phyloP scores from a whole-genome alignment of 768 basidiomycete species.

The Termitomyces sp. region DNA sequence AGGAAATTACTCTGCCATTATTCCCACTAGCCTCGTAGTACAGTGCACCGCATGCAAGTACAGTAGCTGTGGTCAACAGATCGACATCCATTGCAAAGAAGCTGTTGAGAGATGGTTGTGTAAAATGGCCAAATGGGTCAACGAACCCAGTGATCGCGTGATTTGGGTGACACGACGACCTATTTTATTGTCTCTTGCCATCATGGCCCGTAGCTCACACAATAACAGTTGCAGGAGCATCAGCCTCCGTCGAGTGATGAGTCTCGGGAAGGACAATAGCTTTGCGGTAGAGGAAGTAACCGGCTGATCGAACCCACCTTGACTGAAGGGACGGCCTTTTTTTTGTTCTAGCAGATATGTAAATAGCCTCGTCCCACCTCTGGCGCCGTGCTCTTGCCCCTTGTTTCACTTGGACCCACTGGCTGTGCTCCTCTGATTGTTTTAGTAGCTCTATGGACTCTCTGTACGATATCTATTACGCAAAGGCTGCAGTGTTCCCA shows the following conservation, averaged over 20 bases:
- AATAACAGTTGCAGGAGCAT: not conserved
- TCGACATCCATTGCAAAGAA: no score
- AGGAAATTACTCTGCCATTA: no score
- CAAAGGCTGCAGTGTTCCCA: slow-evolving; percentile 29
- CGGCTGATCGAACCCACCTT: slow-evolving; percentile 2
- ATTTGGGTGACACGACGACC: not conserved
- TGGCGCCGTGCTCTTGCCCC: slow-evolving; percentile 1
- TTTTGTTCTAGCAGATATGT: slow-evolving; percentile 6
- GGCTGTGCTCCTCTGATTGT: not conserved
- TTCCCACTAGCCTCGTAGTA: not conserved
- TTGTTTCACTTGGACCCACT: slow-evolving; percentile 3
- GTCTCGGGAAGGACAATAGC: slow-evolving; percentile 5
- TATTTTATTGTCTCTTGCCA: not conserved
- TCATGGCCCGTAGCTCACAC: not conserved
- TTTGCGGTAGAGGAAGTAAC: not conserved
- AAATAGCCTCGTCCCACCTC: not conserved
- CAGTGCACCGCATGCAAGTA: not conserved
- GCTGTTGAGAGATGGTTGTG: not conserved
- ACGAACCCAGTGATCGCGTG: not conserved
- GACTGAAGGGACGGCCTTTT: not conserved
- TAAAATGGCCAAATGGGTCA: not conserved
- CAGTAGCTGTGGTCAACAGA: no score
- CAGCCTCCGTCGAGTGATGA: not conserved
- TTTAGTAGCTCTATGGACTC: slow-evolving; percentile 1
- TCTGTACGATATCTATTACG: not conserved